These are phyloP conservation scores for Ganoderma sinense DNA, from an alignment of 1,284 basidiomycete genomes.

Conservation along the genomic window DNA sequence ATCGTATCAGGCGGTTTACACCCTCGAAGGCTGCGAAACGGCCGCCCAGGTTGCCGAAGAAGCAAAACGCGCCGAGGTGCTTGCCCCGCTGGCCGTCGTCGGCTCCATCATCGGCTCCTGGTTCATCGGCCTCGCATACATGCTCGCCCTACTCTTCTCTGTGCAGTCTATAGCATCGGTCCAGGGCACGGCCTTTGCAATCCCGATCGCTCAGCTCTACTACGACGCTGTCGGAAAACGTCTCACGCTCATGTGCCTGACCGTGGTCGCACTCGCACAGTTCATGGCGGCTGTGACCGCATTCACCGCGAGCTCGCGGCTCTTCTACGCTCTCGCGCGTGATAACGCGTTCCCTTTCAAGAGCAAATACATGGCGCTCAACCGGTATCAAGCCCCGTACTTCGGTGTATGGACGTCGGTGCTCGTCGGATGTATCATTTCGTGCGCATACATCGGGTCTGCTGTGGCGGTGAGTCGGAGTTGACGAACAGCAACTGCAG, in stretches of 20 bases:
- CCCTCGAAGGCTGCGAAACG: slow-evolving; percentile 69
- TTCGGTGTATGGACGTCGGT: slow-evolving; percentile 65
- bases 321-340: slow-evolving; percentile 64
- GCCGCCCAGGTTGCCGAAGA: slow-evolving; percentile 71
- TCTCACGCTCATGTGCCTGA: slow-evolving; percentile 59
- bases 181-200: slow-evolving; percentile 57
- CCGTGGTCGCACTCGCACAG: slow-evolving; percentile 58
- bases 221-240: slow-evolving; percentile 59
- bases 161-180: slow-evolving; percentile 60
- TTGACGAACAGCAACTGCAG: background rate
- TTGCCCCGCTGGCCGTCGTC: slow-evolving; percentile 64
- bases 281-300: slow-evolving; percentile 67
- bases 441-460: slow-evolving; percentile 66
- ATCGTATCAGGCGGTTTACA: slow-evolving; percentile 66
- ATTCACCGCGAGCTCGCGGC: slow-evolving; percentile 63
- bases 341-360: slow-evolving; percentile 60
- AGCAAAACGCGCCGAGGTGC: slow-evolving; percentile 60
- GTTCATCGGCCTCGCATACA: slow-evolving; percentile 64
- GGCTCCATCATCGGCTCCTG: slow-evolving; percentile 67
- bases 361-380: slow-evolving; percentile 55
- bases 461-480: slow-evolving; percentile 54
- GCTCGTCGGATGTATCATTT: slow-evolving; percentile 60
- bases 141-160: slow-evolving; percentile 66
- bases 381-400: slow-evolving; percentile 62
- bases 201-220: slow-evolving; percentile 67